Evolutionary conservation across 306 rosid species (phyloP), one percentile per base, ranked within the genome.

Genomic region (Quillaja saponaria): DNA sequence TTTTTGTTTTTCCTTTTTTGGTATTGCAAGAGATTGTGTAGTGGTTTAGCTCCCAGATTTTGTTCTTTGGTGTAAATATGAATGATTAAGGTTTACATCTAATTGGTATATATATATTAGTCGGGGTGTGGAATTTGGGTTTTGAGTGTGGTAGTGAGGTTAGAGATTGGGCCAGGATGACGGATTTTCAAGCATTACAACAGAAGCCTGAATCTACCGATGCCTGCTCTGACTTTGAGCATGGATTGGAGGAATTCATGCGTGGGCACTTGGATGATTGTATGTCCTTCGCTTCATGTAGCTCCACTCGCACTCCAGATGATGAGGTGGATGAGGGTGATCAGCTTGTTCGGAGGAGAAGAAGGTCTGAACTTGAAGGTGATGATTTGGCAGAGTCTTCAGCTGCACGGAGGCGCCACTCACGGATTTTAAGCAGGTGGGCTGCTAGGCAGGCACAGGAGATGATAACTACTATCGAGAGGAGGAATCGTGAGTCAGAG

Each of bases 371-470:
- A 76, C 82, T 89, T 69, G 99, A 89, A 64, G 96, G 90, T 39
- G 87, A 94, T 73, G 96, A 89, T 87, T 78, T 94, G 66, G 99
- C 96, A 0, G 99, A 94, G 75, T 94, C 99, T 0, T 94, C 99
- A 0, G 99, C 96, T 42, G 90, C 90, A 4, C 80, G 90, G 18
- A 69, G 95, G 34, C 87, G 88, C 61, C 99, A 94, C 69, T 94
- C 99, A 0, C 77, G 95, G 63, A 85, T 89, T 78, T 77, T 94
- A 82, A 87, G 95, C 73, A 72, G 95, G 49, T 90, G 97, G 99
- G 99, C 99, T 64, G 99, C 97, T 0, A 80, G 87, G 56, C 99
- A 94, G 82, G 97, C 99, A 0, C 99, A 94, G 78, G 99, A 94
- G 80, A 94, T 94, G 99, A 94, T 94, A n/a, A 90, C 96, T 6